Conservation (phyloP, 2,329 filamentous ascomycete species). For the Berkeleyomyces basicola region DNA sequence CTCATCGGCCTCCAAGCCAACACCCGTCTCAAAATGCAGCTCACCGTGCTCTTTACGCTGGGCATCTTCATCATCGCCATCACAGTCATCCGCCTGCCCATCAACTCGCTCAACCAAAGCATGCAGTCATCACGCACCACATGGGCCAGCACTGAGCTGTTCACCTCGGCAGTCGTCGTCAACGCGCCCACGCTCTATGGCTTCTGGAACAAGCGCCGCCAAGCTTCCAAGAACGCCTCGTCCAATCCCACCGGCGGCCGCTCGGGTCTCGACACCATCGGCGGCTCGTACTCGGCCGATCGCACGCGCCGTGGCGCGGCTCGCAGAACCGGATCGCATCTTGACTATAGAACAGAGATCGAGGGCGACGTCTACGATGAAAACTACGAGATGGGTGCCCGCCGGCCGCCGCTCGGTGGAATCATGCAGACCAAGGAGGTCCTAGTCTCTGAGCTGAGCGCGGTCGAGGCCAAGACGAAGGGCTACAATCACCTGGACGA, state of each 20-base stretch:
- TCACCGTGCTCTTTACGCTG: slow-evolving; percentile 22
- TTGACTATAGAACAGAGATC: slow-evolving; percentile 8
- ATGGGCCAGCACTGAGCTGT: slow-evolving; percentile 25
- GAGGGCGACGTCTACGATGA: slow-evolving; percentile 2
- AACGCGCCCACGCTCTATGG: slow-evolving; percentile 24
- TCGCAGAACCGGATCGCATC: neutral
- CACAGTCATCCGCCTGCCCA: slow-evolving; percentile 24
- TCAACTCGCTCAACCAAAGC: slow-evolving; percentile 22
- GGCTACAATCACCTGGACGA: slow-evolving; percentile 11
- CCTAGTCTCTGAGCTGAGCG: slow-evolving; percentile 10
- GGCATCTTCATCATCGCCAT: slow-evolving; percentile 25
- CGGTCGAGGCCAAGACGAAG: slow-evolving; percentile 9
- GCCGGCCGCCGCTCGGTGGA: neutral
- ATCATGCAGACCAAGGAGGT: slow-evolving; percentile 13
- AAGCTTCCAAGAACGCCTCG: slow-evolving; percentile 5
- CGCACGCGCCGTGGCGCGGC: neutral
- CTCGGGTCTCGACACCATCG: neutral
- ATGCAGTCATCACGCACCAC: slow-evolving; percentile 23
- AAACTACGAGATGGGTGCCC: slow-evolving; percentile 6
- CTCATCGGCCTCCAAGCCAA: slow-evolving; percentile 17
- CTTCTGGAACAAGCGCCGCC: slow-evolving; percentile 19
- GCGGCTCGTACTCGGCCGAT: neutral
- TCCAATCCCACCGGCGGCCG: neutral
- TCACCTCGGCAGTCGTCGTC: slow-evolving; percentile 21
- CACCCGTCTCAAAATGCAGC: slow-evolving; percentile 20